These are phyloP conservation scores for Malassezia psittaci DNA, from an alignment of 1,284 basidiomycete genomes.

Conservation along the genomic window DNA sequence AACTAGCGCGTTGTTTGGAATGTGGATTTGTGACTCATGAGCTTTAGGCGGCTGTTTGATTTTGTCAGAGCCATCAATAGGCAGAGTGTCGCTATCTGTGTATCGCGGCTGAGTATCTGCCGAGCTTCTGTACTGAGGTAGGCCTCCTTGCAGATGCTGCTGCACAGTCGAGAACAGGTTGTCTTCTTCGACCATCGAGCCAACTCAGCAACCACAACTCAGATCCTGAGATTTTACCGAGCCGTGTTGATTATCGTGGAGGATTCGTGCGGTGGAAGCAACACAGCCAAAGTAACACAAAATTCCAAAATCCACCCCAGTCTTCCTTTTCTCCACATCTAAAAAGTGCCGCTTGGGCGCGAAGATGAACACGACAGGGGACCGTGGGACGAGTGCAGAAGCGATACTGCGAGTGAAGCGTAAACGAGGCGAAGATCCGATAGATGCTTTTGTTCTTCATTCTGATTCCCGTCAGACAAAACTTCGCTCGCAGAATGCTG, in stretches of 20 bases:
- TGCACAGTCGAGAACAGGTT: neutral
- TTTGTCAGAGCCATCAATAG: no score
- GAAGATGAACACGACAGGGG: no score
- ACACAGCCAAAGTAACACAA: constrained; percentile 4
- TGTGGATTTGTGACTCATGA: no score
- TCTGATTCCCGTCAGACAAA: neutral
- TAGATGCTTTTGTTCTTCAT: constrained; percentile 35
- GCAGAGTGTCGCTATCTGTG: no score
- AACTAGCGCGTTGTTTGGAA: no score
- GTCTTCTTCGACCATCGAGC: neutral
- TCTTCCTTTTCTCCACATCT: no score
- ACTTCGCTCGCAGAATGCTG: neutral
- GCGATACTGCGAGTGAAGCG: constrained; percentile 38
- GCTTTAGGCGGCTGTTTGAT: no score
- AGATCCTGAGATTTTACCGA: neutral
- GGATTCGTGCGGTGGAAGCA: no score
- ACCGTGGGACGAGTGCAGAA: no score
- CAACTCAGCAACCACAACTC: neutral
- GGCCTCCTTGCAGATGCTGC: neutral
- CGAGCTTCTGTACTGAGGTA: no score
- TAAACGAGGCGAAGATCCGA: constrained; percentile 34
- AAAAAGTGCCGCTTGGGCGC: no score
- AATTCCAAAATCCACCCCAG: neutral
- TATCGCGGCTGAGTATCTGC: no score
- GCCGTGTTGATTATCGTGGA: neutral